Base-by-base conservation (phyloP, 164 flowering plant species). In the Vitis rotundifolia region DNA sequence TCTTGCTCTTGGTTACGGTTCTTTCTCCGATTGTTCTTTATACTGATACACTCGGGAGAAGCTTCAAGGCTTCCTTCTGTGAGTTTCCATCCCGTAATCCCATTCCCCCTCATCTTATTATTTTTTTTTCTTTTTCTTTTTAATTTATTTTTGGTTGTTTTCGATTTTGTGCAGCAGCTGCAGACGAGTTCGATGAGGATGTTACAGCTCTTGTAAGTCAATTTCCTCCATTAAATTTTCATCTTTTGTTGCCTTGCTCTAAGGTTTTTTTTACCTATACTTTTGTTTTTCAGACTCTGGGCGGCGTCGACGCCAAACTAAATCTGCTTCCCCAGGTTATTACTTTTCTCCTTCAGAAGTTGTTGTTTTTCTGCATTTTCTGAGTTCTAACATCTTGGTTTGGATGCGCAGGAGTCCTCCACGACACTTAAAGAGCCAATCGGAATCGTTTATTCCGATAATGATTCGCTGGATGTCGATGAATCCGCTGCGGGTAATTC, bases 11-110 rank as follows among this genome's bases (percentile, higher is more conserved):
- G 22, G 70, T 90, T 11, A 88, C 98, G 0, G 93, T 95, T 48
- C 66, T 93, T 50, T 85, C 98, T 49, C 98, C 97, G 0, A 83
- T 95, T 63, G 75, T 91, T 57, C 89, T 95, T 16, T 95, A 85
- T 76, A 88, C 93, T 19, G 89, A 91, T 71, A 84, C 75, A 60
- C 87, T 90, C 70, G 83, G 79, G 37, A 37, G 44, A 37, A 73
- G 72, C 68, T 86, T 84, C 78, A 73, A 73, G 9, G 49, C 71
- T 63, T 72, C 84, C 15, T 69, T 80, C 61, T 73, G 96, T 89
- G 75, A 77, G 74, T 64, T 52, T 64, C 44, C 61, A 37, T 63
- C 16, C 9, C 47, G 29, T 58, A 37, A 48, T 70, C 54, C 48
- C 51, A 29, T 26, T n/a, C 57, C 3, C 11, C 37, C 16, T 51